Percentiles rank a stretch among this genome's conserved stretches.
Conservation (phyloP, 768 basidiomycete species). For the Boletus pseudo-olivaceus region DNA sequence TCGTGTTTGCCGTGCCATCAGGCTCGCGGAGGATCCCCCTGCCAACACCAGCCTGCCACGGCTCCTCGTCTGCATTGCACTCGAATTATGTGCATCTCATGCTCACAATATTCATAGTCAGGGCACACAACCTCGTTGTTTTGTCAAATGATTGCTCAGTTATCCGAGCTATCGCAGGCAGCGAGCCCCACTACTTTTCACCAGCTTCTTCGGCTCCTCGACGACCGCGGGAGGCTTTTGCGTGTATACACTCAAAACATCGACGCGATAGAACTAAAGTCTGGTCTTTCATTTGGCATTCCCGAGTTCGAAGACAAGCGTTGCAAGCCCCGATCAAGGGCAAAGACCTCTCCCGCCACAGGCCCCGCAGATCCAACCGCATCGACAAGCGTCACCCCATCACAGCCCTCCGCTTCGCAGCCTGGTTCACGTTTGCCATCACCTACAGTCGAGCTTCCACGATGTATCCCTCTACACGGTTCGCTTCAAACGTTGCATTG, state of each 20-base stretch:
- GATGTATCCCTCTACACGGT: slow-evolving; percentile 89
- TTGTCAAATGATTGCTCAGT: slow-evolving; percentile 85
- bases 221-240: slow-evolving; percentile 71
- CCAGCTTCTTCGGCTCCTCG: slow-evolving; percentile 65
- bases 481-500: slow-evolving; percentile 79
- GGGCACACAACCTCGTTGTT: slow-evolving; percentile 74
- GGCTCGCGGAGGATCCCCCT: neutral
- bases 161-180: slow-evolving; percentile 67
- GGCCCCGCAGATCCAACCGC: slow-evolving; percentile 12
- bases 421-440: slow-evolving; percentile 43
- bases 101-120: slow-evolving; percentile 44
- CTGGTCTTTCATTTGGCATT: slow-evolving; percentile 84
- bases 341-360: slow-evolving; percentile 29
- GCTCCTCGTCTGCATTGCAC: neutral
- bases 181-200: slow-evolving; percentile 84
- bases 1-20: slow-evolving; percentile 4
- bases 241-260: slow-evolving; percentile 95
- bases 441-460: slow-evolving; percentile 58
- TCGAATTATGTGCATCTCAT: slow-evolving; percentile 4
- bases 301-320: slow-evolving; percentile 63
- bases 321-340: slow-evolving; percentile 49
- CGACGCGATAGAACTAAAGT: slow-evolving; percentile 82
- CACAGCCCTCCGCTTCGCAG: slow-evolving; percentile 18
- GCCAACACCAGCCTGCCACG: neutral
- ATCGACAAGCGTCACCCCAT: slow-evolving; percentile 13